A percentile compares a stretch with the other conserved stretches of the same genome.
phyloP scores from a whole-genome alignment of 2,329 filamentous ascomycete genomes.

The Aspergillus pseudoglaucus region DNA sequence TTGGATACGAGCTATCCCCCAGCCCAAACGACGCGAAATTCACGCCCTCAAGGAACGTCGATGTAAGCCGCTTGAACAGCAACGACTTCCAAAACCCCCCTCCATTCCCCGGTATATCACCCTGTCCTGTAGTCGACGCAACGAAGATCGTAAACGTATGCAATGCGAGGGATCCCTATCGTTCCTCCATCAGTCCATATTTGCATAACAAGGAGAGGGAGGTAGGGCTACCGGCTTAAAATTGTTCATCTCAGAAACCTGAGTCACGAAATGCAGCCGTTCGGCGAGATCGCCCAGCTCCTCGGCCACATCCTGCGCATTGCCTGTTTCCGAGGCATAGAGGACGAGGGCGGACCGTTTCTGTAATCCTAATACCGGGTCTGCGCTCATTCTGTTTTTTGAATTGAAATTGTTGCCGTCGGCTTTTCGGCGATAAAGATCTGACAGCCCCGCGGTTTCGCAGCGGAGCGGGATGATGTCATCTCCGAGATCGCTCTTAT shows the following conservation, averaged over 20 bases:
- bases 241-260: slow-evolving; percentile 69
- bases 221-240: slow-evolving; percentile 60
- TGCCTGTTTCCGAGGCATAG: slow-evolving; percentile 94
- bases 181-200: neutral
- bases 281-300: slow-evolving; percentile 70
- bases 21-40: slow-evolving; percentile 82
- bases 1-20: slow-evolving; percentile 89
- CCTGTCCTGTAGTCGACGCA: slow-evolving; percentile 88
- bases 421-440: slow-evolving; percentile 11
- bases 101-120: slow-evolving; percentile 82
- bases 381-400: slow-evolving; percentile 20
- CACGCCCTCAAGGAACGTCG: slow-evolving; percentile 61
- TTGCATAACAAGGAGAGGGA: neutral
- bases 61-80: slow-evolving; percentile 68
- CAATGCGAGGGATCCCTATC: slow-evolving; percentile 27
- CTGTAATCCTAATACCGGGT: slow-evolving; percentile 5
- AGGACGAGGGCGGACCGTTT: slow-evolving; percentile 60
- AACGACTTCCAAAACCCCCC: slow-evolving; percentile 78
- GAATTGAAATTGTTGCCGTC: neutral
- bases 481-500: slow-evolving; percentile 10
- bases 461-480: slow-evolving; percentile 24
- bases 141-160: slow-evolving; percentile 57
- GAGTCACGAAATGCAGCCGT: slow-evolving; percentile 69
- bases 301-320: slow-evolving; percentile 82
- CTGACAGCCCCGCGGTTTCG: slow-evolving; percentile 5